Percentiles rank a stretch among this genome's conserved stretches.
Conservation (phyloP, 495 filamentous ascomycete species). For the Aspergillus olivimuriae region DNA sequence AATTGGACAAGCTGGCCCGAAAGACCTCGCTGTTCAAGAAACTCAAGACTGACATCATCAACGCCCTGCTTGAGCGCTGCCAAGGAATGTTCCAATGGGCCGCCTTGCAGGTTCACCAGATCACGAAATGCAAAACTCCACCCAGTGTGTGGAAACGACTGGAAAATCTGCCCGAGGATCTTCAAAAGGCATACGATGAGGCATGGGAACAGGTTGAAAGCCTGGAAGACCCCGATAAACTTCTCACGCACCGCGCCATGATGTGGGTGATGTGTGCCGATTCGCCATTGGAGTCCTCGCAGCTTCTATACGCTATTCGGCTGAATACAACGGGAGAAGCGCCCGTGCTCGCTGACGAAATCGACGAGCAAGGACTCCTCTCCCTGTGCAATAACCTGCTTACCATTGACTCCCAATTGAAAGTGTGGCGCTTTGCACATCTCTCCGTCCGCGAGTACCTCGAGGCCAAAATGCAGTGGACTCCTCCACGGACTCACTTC, state of each 20-base stretch:
- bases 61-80: slow-evolving; percentile 5
- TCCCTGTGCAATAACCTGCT: slow-evolving; percentile 26
- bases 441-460: slow-evolving; percentile 25
- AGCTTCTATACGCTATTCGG: slow-evolving; percentile 11
- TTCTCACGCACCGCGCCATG: slow-evolving; percentile 25
- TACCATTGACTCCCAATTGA: slow-evolving; percentile 16
- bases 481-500: slow-evolving; percentile 3
- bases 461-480: slow-evolving; percentile 8
- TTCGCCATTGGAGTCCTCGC: slow-evolving; percentile 12
- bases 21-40: slow-evolving; percentile 4
- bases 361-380: slow-evolving; percentile 15
- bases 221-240: slow-evolving; percentile 15
- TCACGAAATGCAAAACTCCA: slow-evolving; percentile 13
- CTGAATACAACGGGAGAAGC: slow-evolving; percentile 1
- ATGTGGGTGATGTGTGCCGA: slow-evolving; percentile 28
- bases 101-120: slow-evolving; percentile 25
- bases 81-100: slow-evolving; percentile 32
- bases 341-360: slow-evolving; percentile 4
- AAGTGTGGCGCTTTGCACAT: slow-evolving; percentile 27
- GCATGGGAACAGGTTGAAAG: slow-evolving; percentile 18
- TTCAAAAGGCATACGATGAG: slow-evolving; percentile 30
- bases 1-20: slow-evolving; percentile 18
- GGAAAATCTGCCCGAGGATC: slow-evolving; percentile 22
- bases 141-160: slow-evolving; percentile 19
- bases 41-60: slow-evolving; percentile 11